These are phyloP conservation scores for Chlamydomonas reinhardtii DNA, from an alignment of 163 green algal species.

Conservation along the genomic window DNA sequence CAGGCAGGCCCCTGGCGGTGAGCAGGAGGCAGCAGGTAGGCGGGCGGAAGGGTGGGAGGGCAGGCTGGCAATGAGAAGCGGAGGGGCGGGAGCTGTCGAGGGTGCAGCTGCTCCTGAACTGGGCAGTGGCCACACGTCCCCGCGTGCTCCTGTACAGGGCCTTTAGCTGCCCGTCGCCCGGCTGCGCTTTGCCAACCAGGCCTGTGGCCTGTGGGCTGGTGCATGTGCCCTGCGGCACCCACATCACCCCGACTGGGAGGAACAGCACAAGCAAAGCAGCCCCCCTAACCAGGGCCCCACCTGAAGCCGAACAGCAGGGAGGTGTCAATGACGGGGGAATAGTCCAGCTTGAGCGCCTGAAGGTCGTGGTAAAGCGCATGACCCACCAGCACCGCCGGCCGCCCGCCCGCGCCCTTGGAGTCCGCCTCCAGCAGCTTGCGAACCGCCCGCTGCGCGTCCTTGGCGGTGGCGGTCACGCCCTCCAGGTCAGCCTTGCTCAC, in stretches of 20 bases:
- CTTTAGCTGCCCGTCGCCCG: no score
- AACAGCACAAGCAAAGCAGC: no score
- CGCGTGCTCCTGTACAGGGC: no score
- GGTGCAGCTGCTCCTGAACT: no score
- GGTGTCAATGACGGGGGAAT: conserved; percentile 79
- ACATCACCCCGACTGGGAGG: no score
- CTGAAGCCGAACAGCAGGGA: conserved; percentile 75
- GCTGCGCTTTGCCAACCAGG: no score
- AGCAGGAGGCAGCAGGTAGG: not conserved
- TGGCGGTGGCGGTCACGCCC: conserved; percentile 51
- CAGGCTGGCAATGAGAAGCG: no score
- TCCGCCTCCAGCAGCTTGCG: conserved; percentile 48
- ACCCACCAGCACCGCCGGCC: conserved; percentile 55
- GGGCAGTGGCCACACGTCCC: no score
- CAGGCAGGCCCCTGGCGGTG: conserved; percentile 55
- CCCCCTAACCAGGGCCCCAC: no score
- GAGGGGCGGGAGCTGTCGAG: no score
- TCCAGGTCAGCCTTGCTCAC: conserved; percentile 21
- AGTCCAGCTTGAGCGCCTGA: conserved; percentile 62
- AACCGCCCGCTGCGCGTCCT: conserved; percentile 54
- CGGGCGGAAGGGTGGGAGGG: not conserved
- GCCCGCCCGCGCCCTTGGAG: not conserved
- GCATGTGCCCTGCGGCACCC: no score
- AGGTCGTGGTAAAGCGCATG: conserved; percentile 82
- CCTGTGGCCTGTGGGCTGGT: no score